Conservation (phyloP, 2,329 filamentous ascomycete genomes). For the Trichoderma sp. region DNA sequence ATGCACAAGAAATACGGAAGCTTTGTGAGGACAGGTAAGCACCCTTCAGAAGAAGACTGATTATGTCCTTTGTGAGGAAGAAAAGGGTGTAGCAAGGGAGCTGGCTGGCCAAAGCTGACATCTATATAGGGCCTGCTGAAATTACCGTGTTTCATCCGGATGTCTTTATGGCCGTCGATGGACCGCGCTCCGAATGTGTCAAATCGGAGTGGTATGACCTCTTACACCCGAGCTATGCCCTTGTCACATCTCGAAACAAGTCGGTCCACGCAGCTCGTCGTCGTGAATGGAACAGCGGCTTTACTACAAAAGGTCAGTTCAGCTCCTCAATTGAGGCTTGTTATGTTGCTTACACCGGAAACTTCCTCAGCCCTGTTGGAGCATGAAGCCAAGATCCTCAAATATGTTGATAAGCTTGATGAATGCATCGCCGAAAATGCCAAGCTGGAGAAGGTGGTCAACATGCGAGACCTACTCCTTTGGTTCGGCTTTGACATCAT, state of each 20-base stretch:
- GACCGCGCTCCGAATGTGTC: constrained; percentile 26
- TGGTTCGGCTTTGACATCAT: background rate
- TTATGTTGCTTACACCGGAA: background rate
- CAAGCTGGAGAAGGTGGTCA: background rate
- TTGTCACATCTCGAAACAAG: constrained; percentile 25
- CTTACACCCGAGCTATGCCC: constrained; percentile 22
- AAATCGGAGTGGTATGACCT: constrained; percentile 31
- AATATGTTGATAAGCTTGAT: background rate
- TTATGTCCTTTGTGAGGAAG: background rate
- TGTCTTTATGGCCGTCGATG: constrained; percentile 26
- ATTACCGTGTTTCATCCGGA: constrained; percentile 28
- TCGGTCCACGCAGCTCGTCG: constrained; percentile 19
- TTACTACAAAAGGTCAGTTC: background rate
- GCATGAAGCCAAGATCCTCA: background rate
- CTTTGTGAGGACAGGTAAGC: background rate
- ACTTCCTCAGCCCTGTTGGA: background rate
- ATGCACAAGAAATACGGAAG: background rate
- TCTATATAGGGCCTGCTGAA: constrained; percentile 24
- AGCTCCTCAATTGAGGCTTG: background rate
- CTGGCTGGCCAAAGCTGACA: background rate
- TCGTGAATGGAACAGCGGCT: background rate
- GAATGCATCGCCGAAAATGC: background rate
- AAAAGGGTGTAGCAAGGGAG: background rate
- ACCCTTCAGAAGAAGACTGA: background rate
- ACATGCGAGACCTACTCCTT: background rate